Conservation (phyloP, 2,329 filamentous ascomycete species). For the Leptographium radiaticola region DNA sequence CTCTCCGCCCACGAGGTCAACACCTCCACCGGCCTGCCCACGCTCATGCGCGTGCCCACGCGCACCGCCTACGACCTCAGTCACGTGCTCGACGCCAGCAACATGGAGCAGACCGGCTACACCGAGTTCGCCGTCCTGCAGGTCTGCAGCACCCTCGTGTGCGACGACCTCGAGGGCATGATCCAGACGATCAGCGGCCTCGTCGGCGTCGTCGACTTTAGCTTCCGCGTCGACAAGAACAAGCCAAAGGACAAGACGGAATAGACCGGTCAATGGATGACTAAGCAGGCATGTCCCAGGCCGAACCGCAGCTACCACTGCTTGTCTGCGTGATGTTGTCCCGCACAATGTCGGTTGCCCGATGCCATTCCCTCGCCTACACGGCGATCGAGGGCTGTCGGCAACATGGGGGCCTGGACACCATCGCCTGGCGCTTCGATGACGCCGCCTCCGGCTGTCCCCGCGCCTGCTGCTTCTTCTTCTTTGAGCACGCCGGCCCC, state of each 20-base stretch:
- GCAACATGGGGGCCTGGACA: conserved; percentile 20
- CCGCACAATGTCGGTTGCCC: too few relatives aligned
- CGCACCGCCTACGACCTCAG: neutral
- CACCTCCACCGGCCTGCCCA: conserved; percentile 6
- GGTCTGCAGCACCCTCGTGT: conserved; percentile 55
- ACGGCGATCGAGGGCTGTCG: conserved; percentile 27
- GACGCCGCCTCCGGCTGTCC: conserved; percentile 17
- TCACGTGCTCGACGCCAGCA: conserved; percentile 46
- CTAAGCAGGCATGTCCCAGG: conserved; percentile 24
- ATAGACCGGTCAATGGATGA: neutral
- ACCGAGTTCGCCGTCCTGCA: conserved; percentile 64
- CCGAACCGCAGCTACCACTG: conserved; percentile 31
- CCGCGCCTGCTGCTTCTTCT: conserved; percentile 35
- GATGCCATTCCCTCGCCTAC: too few relatives aligned
- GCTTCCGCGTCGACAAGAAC: conserved; percentile 37
- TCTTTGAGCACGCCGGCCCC: conserved; percentile 20
- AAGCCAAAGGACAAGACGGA: conserved; percentile 13
- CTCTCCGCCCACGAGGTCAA: neutral
- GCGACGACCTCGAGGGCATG: conserved; percentile 53
- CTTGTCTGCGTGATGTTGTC: too few relatives aligned
- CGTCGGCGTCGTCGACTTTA: conserved; percentile 66
- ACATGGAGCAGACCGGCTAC: conserved; percentile 60
- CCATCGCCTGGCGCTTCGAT: conserved; percentile 37
- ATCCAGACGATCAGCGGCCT: conserved; percentile 49
- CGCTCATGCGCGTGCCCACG: conserved; percentile 5